Evolutionary conservation across 495 filamentous ascomycete species (phyloP).

Genomic region (Xylaria venustula): DNA sequence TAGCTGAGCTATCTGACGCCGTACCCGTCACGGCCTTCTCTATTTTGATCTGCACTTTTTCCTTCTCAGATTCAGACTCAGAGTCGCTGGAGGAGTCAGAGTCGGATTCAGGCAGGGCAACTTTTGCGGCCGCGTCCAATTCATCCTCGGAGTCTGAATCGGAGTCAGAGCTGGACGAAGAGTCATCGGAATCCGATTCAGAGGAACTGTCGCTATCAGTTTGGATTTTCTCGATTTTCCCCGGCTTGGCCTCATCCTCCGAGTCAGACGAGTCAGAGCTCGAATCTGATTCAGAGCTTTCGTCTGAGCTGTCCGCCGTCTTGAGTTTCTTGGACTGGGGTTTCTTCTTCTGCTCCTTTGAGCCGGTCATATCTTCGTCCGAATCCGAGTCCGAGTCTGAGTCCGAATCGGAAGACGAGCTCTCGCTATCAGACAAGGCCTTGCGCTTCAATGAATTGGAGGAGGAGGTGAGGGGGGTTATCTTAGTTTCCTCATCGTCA

Average conservation of each 20-base stretch:
- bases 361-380: conserved; percentile 30
- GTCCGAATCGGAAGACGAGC: conserved; percentile 39
- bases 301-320: conserved; percentile 22
- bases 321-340: conserved; percentile 4
- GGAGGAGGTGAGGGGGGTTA: too few species aligned
- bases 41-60: conserved; percentile 22
- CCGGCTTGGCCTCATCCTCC: conserved; percentile 29
- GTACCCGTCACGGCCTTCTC: conserved; percentile 14
- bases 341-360: conserved; percentile 18
- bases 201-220: conserved; percentile 34
- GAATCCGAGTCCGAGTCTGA: conserved; percentile 40
- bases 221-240: conserved; percentile 16
- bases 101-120: conserved; percentile 41
- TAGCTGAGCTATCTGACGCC: conserved; percentile 39
- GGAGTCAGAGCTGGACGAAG: conserved; percentile 42
- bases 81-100: conserved; percentile 34
- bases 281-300: conserved; percentile 27
- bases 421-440: conserved; percentile 51
- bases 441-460: conserved; percentile 59
- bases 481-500: conserved; percentile 29
- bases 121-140: conserved; percentile 52
- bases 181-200: conserved; percentile 45
- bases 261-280: conserved; percentile 40
- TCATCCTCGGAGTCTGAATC: conserved; percentile 33
- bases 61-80: conserved; percentile 37